These are phyloP conservation scores for Yamadazyma taylorii DNA, from an alignment of 1,139 yeast species.

Conservation along the genomic window DNA sequence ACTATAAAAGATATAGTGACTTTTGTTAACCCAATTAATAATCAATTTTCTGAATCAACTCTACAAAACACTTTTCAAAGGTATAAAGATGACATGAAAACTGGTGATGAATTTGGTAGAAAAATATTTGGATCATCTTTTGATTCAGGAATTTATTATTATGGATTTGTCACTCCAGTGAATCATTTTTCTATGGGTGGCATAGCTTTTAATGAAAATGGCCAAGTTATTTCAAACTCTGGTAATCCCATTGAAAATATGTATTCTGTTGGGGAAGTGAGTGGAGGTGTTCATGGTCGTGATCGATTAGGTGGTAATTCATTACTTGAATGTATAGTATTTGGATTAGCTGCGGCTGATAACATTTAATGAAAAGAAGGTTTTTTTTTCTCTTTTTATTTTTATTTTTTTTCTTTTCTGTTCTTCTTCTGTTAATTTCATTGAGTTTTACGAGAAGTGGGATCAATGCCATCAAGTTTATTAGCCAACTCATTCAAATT, in stretches of 20 bases:
- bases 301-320: conserved; percentile 41
- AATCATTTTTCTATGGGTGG: conserved; percentile 46
- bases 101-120: conserved; percentile 23
- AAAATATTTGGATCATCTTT: conserved; percentile 22
- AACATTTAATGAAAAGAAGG: conserved; percentile 5
- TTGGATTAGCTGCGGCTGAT: conserved; percentile 26
- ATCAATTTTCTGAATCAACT: conserved; percentile 11
- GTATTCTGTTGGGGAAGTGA: conserved; percentile 40
- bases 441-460: not conserved
- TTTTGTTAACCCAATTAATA: conserved; percentile 17
- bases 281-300: conserved; percentile 42
- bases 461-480: conserved; percentile 12
- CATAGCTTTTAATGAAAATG: conserved; percentile 26
- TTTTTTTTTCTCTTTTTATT: no score
- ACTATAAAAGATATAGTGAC: conserved; percentile 20
- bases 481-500: conserved; percentile 24
- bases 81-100: conserved; percentile 14
- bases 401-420: no score
- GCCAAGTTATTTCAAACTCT: conserved; percentile 23
- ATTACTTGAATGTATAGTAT: conserved; percentile 40
- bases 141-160: conserved; percentile 19
- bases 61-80: conserved; percentile 15
- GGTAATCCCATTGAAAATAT: conserved; percentile 23
- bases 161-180: conserved; percentile 40
- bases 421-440: not conserved